Evolutionary conservation across 371 early-diverging fungal species (phyloP).

Genomic region (Ordospora colligata): DNA sequence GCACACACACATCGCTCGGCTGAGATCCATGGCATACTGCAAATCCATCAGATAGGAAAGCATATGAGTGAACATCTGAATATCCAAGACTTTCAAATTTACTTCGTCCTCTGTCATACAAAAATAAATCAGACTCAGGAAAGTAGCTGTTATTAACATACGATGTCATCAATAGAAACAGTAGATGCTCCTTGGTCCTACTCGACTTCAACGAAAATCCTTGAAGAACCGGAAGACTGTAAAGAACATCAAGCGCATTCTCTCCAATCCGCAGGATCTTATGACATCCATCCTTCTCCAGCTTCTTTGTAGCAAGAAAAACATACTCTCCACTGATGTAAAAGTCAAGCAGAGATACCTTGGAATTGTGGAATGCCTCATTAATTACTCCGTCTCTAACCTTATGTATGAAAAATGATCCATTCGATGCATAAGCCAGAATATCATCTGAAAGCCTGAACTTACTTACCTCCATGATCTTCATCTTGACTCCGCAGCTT

Average conservation of each 20-base stretch:
- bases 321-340: background rate
- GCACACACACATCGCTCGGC: slow-evolving; percentile 47
- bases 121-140: slow-evolving; percentile 50
- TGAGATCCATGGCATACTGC: slow-evolving; percentile 56
- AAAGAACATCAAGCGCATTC: background rate
- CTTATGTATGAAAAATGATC: slow-evolving; percentile 7
- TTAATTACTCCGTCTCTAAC: background rate
- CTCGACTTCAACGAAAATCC: background rate
- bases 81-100: background rate
- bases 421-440: slow-evolving; percentile 37
- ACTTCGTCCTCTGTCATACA: slow-evolving; percentile 11
- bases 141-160: slow-evolving; percentile 57
- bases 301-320: slow-evolving; percentile 15
- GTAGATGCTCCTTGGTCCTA: background rate
- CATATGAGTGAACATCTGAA: slow-evolving; percentile 29
- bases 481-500: background rate
- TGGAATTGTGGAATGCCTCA: background rate
- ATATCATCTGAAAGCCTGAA: slow-evolving; percentile 28
- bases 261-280: background rate
- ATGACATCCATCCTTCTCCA: background rate
- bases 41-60: slow-evolving; percentile 50
- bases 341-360: background rate
- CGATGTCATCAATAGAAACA: slow-evolving; percentile 30
- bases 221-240: background rate
- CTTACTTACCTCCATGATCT: slow-evolving; percentile 10